These are phyloP conservation scores for Barnettozyma botsteinii DNA, from an alignment of 805 yeast species.

Conservation along the genomic window DNA sequence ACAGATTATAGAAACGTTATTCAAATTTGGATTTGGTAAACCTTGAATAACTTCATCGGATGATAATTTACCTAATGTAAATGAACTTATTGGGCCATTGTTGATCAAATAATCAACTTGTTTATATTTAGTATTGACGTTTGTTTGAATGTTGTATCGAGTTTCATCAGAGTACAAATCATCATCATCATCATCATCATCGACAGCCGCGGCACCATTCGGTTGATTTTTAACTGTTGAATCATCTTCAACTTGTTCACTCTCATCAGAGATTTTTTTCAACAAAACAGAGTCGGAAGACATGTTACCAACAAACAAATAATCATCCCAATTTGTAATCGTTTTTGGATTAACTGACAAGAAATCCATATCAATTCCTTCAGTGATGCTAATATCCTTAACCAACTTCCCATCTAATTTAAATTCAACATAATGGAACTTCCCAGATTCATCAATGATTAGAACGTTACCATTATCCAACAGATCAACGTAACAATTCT, in stretches of 20 bases:
- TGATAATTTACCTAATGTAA: constrained; percentile 58
- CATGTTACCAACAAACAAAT: constrained; percentile 53
- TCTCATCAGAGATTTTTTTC: constrained; percentile 20
- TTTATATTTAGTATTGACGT: constrained; percentile 33
- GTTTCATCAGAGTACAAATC: constrained; percentile 26
- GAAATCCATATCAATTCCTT: constrained; percentile 21
- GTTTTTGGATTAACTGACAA: constrained; percentile 30
- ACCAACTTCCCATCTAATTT: constrained; percentile 34
- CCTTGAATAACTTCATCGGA: constrained; percentile 52
- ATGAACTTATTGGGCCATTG: constrained; percentile 67
- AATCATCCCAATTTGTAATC: constrained; percentile 25
- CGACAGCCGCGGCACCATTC: constrained; percentile 32
- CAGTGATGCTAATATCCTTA: constrained; percentile 20
- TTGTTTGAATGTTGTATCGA: constrained; percentile 17
- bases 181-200: constrained; percentile 38
- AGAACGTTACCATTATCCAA: constrained; percentile 31
- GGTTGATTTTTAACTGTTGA: constrained; percentile 23
- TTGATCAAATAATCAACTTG: constrained; percentile 51
- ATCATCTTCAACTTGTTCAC: background rate
- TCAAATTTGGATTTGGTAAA: constrained; percentile 58
- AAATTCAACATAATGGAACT: constrained; percentile 25
- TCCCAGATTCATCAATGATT: constrained; percentile 32
- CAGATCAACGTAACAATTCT: constrained; percentile 38
- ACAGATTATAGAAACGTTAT: constrained; percentile 62
- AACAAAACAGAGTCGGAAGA: constrained; percentile 54